Conservation (phyloP, 768 basidiomycete species). For the Ramaria sp. region DNA sequence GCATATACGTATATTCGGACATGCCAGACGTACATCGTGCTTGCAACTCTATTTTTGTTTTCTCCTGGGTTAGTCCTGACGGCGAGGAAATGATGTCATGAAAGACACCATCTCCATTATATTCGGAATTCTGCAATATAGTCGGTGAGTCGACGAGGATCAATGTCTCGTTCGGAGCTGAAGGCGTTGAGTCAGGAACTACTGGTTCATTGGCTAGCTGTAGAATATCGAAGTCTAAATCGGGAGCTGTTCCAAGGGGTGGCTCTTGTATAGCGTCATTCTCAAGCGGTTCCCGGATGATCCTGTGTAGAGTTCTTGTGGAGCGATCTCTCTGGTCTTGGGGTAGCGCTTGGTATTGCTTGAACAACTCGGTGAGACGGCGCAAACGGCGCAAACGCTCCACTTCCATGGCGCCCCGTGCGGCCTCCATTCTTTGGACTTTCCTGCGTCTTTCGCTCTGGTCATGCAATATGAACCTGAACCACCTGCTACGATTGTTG, state of each 20-base stretch:
- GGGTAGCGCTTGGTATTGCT: slow-evolving; percentile 13
- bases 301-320: slow-evolving; percentile 11
- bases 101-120: too few species aligned
- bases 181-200: too few species aligned
- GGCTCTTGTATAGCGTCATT: background rate
- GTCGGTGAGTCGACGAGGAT: too few species aligned
- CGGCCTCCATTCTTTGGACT: slow-evolving; percentile 33
- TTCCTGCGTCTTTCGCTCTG: slow-evolving; percentile 49
- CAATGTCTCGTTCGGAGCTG: too few species aligned
- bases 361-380: slow-evolving; percentile 18
- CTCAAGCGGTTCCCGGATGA: background rate
- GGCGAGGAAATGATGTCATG: too few species aligned
- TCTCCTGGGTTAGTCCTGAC: too few species aligned
- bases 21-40: too few species aligned
- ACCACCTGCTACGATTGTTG: background rate
- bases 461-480: background rate
- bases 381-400: slow-evolving; percentile 46
- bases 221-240: background rate
- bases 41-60: too few species aligned
- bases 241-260: background rate
- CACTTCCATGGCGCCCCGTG: slow-evolving; percentile 48
- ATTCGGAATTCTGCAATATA: too few species aligned
- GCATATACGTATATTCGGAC: too few species aligned
- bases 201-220: too few species aligned
- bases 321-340: slow-evolving; percentile 18